These are phyloP conservation scores for Linum usitatissimum DNA, from an alignment of 345 rosid species.

Conservation along the genomic window DNA sequence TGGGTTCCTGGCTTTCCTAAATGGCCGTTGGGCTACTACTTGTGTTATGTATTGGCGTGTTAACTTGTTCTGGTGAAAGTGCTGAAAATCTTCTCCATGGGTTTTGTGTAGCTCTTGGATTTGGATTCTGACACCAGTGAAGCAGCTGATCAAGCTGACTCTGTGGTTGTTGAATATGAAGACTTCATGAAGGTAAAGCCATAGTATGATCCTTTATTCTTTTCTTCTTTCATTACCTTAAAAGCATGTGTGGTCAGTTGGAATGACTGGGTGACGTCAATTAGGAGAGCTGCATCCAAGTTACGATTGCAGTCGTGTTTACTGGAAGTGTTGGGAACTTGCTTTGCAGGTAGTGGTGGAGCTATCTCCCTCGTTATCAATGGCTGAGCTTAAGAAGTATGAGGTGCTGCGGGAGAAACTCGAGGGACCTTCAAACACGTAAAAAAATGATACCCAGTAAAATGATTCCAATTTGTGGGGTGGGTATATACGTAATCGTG, in stretches of 20 bases:
- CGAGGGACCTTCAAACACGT: constrained; percentile 39
- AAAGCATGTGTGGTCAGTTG: too few species aligned
- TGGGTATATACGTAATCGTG: too few species aligned
- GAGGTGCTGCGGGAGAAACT: constrained; percentile 66
- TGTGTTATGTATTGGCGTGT: too few species aligned
- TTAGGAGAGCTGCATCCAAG: too few species aligned
- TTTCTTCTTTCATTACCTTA: too few species aligned
- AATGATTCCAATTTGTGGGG: too few species aligned
- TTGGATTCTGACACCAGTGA: constrained; percentile 35
- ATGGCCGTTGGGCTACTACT: too few species aligned
- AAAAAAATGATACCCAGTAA: too few species aligned
- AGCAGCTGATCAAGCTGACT: constrained; percentile 35
- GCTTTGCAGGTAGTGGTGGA: constrained; percentile 54
- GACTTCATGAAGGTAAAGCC: constrained; percentile 70
- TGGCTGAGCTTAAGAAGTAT: constrained; percentile 79
- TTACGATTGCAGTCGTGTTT: too few species aligned
- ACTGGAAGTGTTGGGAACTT: background rate
- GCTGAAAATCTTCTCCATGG: constrained; percentile 9
- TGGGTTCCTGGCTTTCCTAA: background rate
- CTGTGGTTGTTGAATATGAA: constrained; percentile 51
- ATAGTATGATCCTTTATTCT: too few species aligned
- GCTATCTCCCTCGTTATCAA: constrained; percentile 80
- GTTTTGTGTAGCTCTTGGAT: constrained; percentile 35
- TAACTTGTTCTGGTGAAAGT: background rate
- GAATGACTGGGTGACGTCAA: too few species aligned